These are phyloP conservation scores for Cladobotryum mycophilum DNA, from an alignment of 2,329 filamentous ascomycete species.

Conservation along the genomic window DNA sequence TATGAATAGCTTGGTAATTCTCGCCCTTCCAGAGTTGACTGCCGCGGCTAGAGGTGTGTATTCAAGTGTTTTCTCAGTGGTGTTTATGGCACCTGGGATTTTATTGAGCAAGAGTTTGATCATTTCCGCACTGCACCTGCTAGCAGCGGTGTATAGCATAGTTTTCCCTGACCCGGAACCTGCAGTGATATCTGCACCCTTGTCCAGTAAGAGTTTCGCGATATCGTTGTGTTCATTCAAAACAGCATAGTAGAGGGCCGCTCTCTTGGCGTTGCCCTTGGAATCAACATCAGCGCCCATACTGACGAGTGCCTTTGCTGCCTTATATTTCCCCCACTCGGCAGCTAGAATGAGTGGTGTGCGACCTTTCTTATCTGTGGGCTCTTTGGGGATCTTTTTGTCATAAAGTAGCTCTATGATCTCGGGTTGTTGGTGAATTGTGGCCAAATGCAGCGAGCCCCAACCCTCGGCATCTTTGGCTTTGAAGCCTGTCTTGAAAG, in stretches of 20 bases:
- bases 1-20: neutral
- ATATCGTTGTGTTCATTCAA: neutral
- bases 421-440: neutral
- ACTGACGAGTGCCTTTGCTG: neutral
- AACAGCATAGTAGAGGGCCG: too few species aligned
- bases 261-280: too few species aligned
- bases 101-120: neutral
- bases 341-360: slow-evolving; percentile 1
- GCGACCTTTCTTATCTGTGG: neutral
- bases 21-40: neutral
- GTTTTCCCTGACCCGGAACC: neutral
- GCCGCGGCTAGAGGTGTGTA: neutral
- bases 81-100: neutral
- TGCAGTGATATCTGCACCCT: neutral
- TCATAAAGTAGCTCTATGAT: neutral
- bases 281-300: neutral
- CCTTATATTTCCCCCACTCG: neutral
- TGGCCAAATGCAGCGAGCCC: neutral
- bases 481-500: neutral
- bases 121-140: neutral
- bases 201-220: neutral
- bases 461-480: neutral
- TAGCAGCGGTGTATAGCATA: neutral
- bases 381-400: neutral
- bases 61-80: neutral